A percentile compares a stretch with the other conserved stretches of the same genome.
phyloP scores from a whole-genome alignment of 2,329 filamentous ascomycete species.

The Alternaria ethzedia region DNA sequence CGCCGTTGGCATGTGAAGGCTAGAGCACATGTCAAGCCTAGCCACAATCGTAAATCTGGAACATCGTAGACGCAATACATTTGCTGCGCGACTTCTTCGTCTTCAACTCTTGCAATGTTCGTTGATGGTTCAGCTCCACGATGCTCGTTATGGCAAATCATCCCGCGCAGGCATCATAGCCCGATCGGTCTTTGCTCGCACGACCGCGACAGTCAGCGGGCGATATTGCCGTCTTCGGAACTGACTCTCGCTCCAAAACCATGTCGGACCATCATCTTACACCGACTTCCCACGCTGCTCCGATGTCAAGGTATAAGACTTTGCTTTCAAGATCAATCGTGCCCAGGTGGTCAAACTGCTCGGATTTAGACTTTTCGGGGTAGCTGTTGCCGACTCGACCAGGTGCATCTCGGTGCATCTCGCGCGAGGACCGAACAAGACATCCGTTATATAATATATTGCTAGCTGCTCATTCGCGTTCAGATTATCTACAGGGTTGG shows the following conservation, averaged over 20 bases:
- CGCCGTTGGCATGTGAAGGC: constrained; percentile 33
- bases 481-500: not conserved
- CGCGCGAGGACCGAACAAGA: not conserved
- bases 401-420: constrained; percentile 11
- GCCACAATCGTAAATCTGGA: not conserved
- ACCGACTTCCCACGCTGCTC: not conserved
- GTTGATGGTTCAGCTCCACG: not conserved
- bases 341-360: not conserved
- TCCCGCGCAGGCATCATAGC: constrained; percentile 25
- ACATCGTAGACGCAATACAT: constrained; percentile 1
- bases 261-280: not conserved
- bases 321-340: not conserved
- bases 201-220: constrained; percentile 21
- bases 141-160: constrained; percentile 26
- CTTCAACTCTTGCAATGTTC: not conserved
- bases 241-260: not conserved
- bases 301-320: not conserved
- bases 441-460: not conserved
- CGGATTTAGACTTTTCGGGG: not conserved
- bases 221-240: constrained; percentile 26
- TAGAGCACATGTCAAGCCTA: constrained; percentile 6
- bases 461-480: not conserved
- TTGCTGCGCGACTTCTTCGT: not conserved
- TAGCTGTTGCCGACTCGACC: constrained; percentile 11
- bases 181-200: constrained; percentile 36